Evolutionary conservation across 768 basidiomycete genomes (phyloP), one percentile per base, ranked within the genome.

Genomic region (Tylopilus sp.): DNA sequence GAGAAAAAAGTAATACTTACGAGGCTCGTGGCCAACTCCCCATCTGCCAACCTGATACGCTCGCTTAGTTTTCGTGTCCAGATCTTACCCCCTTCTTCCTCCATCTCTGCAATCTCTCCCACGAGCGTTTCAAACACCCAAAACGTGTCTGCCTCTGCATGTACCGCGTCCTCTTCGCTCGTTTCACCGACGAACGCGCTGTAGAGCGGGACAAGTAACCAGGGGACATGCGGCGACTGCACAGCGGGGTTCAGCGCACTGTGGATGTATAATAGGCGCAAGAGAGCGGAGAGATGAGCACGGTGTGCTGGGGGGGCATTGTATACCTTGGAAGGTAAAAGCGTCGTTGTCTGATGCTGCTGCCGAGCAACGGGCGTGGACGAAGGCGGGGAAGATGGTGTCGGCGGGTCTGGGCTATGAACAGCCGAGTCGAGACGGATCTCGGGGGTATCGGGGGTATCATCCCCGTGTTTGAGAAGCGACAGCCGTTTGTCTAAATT

Each of bases 71-170:
- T 80, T 45, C 69, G 75, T 71, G 81, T 82, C 87, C 86, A 90
- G 22, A 75, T 39, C 43, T 71, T 76, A 7, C 78, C 79, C 15
- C 78, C 79, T 25, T 83, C 82, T 46, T 85, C 85, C 52, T 85
- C 83, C n/a, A 91, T 64, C 45, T 88, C 88, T 1, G 79, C 73
- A 44, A 91, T 79, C 60, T 91, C 88, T 23, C 82, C 81, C 0
- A 89, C 71, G 58, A 91, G 74, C 0, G 82, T 78, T 64, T 90
- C 87, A 49, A 91, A 86, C 5, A 90, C 60, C 89, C 88, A 91
- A 64, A 91, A 91, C 0, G 84, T 78, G 59, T 91, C 89, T 2
- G 89, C 88, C 65, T 91, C 89, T 5, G 77, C 77, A 63, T 90
- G 86, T 0, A 78, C 74, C 10, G 79, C 64, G 39, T 87, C 84